Conservation (phyloP, 768 basidiomycete species). For the Tephrocybe sp. region DNA sequence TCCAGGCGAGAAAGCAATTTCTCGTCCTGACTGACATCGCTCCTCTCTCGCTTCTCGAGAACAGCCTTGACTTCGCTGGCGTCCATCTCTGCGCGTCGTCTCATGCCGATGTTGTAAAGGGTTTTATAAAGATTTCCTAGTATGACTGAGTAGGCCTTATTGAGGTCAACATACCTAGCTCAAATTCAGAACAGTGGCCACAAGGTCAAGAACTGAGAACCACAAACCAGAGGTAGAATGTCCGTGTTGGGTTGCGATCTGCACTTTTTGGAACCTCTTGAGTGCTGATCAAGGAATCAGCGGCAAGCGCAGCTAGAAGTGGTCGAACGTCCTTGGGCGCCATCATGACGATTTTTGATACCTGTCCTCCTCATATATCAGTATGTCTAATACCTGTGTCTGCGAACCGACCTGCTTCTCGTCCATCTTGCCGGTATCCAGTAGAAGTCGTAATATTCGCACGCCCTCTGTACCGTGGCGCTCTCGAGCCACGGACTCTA, state of each 20-base stretch:
- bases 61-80: constrained; percentile 65
- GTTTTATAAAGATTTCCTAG: constrained; percentile 86
- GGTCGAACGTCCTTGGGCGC: constrained; percentile 84
- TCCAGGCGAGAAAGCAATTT: constrained; percentile 71
- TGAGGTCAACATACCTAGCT: constrained; percentile 84
- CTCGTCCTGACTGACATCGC: constrained; percentile 81
- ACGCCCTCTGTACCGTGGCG: constrained; percentile 83
- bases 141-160: constrained; percentile 78
- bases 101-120: constrained; percentile 78
- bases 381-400: neutral
- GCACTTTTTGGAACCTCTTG: constrained; percentile 93
- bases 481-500: constrained; percentile 81
- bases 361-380: constrained; percentile 41
- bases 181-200: constrained; percentile 5
- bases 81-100: constrained; percentile 74
- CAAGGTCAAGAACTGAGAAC: neutral
- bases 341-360: constrained; percentile 94
- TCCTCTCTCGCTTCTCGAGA: constrained; percentile 78
- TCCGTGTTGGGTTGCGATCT: constrained; percentile 86
- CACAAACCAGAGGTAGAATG: constrained; percentile 87
- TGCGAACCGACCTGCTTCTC: constrained; percentile 79
- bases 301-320: constrained; percentile 73
- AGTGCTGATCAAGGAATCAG: constrained; percentile 81
- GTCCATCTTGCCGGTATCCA: constrained; percentile 88
- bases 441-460: constrained; percentile 74